These are phyloP conservation scores for Echeveria elegans DNA, from an alignment of 164 flowering plant genomes.

Conservation along the genomic window DNA sequence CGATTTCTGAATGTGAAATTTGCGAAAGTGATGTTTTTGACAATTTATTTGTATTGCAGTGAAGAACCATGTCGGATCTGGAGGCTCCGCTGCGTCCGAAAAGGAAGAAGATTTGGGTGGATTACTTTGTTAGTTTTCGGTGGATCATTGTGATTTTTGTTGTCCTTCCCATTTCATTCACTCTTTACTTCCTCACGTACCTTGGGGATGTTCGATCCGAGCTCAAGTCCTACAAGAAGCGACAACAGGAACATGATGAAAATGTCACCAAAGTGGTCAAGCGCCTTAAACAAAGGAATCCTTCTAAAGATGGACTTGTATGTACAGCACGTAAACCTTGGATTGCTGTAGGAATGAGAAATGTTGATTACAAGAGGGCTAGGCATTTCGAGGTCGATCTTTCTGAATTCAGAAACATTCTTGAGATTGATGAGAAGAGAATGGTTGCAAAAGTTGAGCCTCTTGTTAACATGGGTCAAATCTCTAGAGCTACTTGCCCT, in stretches of 20 bases:
- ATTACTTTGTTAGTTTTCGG: constrained; percentile 74
- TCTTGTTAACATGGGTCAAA: constrained; percentile 97
- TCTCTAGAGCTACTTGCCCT: constrained; percentile 73
- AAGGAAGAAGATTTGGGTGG: constrained; percentile 93
- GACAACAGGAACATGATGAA: constrained; percentile 94
- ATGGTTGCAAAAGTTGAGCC: constrained; percentile 97
- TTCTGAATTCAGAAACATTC: constrained; percentile 73
- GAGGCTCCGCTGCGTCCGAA: constrained; percentile 86
- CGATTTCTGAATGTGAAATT: too few species aligned
- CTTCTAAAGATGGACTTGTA: constrained; percentile 89
- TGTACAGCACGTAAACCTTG: constrained; percentile 98
- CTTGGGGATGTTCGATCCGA: constrained; percentile 89
- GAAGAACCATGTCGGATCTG: constrained; percentile 67
- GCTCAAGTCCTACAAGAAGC: constrained; percentile 72
- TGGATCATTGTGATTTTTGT: constrained; percentile 94
- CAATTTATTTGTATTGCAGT: not conserved
- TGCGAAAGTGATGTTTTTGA: too few species aligned
- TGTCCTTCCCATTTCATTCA: constrained; percentile 85
- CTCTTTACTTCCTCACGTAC: constrained; percentile 71
- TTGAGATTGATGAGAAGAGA: constrained; percentile 67
- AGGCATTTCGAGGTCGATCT: constrained; percentile 95
- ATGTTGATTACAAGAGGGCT: constrained; percentile 96
- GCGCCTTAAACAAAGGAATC: constrained; percentile 82
- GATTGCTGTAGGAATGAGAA: constrained; percentile 98
- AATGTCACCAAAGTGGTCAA: constrained; percentile 85